A percentile compares a stretch with the other conserved stretches of the same genome.
phyloP scores from a whole-genome alignment of 2,329 filamentous ascomycete genomes.

The Xylaria arbuscula region DNA sequence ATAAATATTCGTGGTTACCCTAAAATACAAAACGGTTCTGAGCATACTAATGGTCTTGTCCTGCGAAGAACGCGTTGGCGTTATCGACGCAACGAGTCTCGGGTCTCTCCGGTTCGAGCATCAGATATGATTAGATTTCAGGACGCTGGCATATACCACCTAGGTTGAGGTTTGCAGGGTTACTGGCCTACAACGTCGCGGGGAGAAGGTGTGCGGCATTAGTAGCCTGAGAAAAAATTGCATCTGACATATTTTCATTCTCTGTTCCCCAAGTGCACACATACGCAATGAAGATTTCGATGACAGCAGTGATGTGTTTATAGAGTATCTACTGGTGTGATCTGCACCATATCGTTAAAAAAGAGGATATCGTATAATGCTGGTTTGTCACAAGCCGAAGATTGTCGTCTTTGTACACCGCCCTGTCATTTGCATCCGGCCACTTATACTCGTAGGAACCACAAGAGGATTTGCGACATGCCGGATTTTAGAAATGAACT shows the following conservation, averaged over 20 bases:
- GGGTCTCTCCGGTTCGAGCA: conserved; percentile 18
- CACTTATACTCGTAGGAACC: no score
- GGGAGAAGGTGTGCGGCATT: conserved; percentile 22
- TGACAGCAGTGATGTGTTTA: not conserved
- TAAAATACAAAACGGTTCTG: conserved; percentile 48
- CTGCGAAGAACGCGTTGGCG: conserved; percentile 25
- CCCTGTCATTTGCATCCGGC: not conserved
- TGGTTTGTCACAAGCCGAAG: not conserved
- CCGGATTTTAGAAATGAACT: no score
- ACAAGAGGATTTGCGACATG: no score
- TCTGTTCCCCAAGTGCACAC: conserved; percentile 3
- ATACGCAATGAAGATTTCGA: conserved; percentile 1
- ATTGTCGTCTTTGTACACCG: not conserved
- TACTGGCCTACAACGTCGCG: conserved; percentile 24
- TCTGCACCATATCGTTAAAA: no score
- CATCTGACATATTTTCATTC: conserved; percentile 24
- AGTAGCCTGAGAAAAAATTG: conserved; percentile 20
- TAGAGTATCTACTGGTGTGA: not conserved
- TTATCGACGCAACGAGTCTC: conserved; percentile 18
- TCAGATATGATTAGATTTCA: conserved; percentile 14
- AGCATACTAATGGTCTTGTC: conserved; percentile 30
- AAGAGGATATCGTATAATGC: not conserved
- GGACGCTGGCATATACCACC: conserved; percentile 16
- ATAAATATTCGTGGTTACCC: conserved; percentile 49
- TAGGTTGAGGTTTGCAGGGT: conserved; percentile 16